phyloP scores from a whole-genome alignment of 2,329 filamentous ascomycete species.

The Fusarium xylarioides region DNA sequence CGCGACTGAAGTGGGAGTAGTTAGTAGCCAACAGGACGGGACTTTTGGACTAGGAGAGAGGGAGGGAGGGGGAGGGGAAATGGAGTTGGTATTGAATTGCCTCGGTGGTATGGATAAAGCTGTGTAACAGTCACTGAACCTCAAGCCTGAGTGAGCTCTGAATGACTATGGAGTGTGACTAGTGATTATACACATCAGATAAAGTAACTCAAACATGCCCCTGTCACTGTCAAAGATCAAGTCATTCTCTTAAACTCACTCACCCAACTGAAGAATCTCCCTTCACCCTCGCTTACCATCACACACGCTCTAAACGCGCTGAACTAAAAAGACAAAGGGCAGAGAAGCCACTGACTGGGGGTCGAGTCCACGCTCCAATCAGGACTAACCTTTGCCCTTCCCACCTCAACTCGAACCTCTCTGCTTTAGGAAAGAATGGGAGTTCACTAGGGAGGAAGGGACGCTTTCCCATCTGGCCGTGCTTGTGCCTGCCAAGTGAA shows the following conservation, averaged over 20 bases:
- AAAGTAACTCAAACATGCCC: neutral
- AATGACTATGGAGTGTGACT: neutral
- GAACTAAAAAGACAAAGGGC: slow-evolving; percentile 5
- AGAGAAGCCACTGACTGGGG: neutral
- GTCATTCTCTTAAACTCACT: neutral
- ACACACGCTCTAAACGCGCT: slow-evolving; percentile 9
- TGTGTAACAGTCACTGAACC: neutral
- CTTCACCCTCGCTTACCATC: slow-evolving; percentile 10
- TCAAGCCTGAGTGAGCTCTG: neutral
- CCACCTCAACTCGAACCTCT: neutral
- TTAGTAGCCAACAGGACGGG: neutral
- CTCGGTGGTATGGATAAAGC: neutral
- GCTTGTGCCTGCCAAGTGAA: slow-evolving; percentile 7
- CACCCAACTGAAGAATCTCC: neutral
- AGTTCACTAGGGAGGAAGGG: slow-evolving; percentile 1
- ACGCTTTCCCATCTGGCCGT: slow-evolving; percentile 1
- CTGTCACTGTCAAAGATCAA: neutral
- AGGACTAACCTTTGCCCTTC: neutral
- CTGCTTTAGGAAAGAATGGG: slow-evolving; percentile 8
- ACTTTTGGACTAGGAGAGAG: neutral
- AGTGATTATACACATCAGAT: neutral
- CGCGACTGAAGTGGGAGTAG: neutral
- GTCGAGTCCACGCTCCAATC: slow-evolving; percentile 6
- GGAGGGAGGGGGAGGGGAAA: slow-evolving; percentile 6
- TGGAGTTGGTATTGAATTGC: neutral